Conservation (phyloP, 75 land plant genomes). For the Selaginella tamariscina region DNA sequence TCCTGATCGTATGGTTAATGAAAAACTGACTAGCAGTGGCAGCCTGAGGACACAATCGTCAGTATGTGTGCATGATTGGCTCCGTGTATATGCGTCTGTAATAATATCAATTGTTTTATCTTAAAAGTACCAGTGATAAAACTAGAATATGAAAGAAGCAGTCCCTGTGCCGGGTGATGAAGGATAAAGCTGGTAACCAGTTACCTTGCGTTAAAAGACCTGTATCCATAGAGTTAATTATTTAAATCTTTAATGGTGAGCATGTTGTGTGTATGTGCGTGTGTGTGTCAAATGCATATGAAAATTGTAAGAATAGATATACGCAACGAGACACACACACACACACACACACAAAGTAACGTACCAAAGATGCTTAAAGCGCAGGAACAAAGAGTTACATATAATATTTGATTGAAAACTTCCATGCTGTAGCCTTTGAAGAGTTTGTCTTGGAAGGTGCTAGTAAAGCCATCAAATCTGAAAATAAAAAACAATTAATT, state of each 20-base stretch:
- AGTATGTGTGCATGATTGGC: no score
- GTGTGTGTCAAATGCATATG: no score
- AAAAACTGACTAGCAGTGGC: conserved; percentile 94
- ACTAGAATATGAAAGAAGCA: conserved; percentile 62
- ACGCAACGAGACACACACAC: not conserved
- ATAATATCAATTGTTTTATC: not conserved
- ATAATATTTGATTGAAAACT: conserved; percentile 8
- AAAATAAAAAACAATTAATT: not conserved
- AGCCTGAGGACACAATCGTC: no score
- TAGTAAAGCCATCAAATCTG: conserved; percentile 13
- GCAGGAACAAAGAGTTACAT: conserved; percentile 11
- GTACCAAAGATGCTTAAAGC: conserved; percentile 63
- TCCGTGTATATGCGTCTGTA: no score
- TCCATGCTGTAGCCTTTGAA: conserved; percentile 9
- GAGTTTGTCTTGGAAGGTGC: conserved; percentile 7
- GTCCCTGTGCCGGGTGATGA: conserved; percentile 58
- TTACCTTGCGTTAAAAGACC: conserved; percentile 71
- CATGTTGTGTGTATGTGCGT: no score
- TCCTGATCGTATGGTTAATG: conserved; percentile 87
- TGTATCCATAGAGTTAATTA: no score
- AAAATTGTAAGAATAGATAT: no score
- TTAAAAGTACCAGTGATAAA: conserved; percentile 55
- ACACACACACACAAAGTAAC: conserved; percentile 5
- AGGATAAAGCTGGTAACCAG: conserved; percentile 55
- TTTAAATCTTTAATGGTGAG: no score